phyloP scores from a whole-genome alignment of 2,329 filamentous ascomycete genomes.

The Scolecobasidium constrictum region DNA sequence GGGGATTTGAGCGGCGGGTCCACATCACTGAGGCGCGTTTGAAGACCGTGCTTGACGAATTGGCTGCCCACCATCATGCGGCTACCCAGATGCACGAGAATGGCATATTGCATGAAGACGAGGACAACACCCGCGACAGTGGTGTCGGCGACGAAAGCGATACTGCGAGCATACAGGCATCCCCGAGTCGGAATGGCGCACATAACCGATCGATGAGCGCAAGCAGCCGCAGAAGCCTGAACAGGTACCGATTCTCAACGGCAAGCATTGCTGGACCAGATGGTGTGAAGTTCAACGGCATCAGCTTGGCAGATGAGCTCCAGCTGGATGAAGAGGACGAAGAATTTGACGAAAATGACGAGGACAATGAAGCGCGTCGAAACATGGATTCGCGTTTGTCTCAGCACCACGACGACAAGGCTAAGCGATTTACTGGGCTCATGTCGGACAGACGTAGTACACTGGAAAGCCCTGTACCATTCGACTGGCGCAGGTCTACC shows the following conservation, averaged over 20 bases:
- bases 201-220: conserved; percentile 48
- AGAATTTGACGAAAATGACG: conserved; percentile 39
- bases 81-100: conserved; percentile 19
- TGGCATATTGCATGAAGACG: conserved; percentile 42
- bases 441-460: conserved; percentile 18
- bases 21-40: conserved; percentile 85
- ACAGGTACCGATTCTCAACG: conserved; percentile 58
- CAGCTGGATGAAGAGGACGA: conserved; percentile 72
- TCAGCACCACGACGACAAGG: conserved; percentile 31
- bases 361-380: conserved; percentile 31
- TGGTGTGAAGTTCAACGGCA: conserved; percentile 49
- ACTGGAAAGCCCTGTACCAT: conserved; percentile 17
- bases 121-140: conserved; percentile 52
- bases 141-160: conserved; percentile 49
- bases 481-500: conserved; percentile 16
- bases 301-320: conserved; percentile 84
- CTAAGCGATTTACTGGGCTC: conserved; percentile 34
- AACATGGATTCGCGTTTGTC: conserved; percentile 30
- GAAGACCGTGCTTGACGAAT: conserved; percentile 74
- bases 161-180: conserved; percentile 52
- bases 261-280: conserved; percentile 45
- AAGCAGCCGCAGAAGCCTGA: conserved; percentile 38
- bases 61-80: conserved; percentile 57
- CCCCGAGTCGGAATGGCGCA: conserved; percentile 30
- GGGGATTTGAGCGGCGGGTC: conserved; percentile 70